Evolutionary conservation across 352 stramenopile species (phyloP).

Genomic region (Phytophthora fragariae): DNA sequence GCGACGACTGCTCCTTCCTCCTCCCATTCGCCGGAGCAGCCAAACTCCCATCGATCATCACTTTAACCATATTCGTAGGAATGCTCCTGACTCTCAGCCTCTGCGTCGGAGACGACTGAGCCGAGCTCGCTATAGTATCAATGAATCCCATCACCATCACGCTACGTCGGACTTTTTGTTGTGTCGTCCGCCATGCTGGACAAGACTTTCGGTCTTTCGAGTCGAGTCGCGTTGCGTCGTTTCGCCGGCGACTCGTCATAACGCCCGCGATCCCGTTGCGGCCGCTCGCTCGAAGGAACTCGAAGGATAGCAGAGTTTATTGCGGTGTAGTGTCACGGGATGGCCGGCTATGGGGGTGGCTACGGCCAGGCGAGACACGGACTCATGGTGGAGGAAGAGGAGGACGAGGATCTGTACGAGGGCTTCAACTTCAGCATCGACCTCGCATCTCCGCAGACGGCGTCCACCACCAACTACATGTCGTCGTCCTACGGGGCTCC

Average conservation of each 20-base stretch:
- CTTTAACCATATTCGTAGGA: constrained; percentile 19
- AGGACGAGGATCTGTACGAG: constrained; percentile 91
- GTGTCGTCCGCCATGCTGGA: constrained; percentile 1
- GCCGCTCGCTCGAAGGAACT: constrained; percentile 21
- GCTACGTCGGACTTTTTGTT: neutral
- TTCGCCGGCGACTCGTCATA: constrained; percentile 45
- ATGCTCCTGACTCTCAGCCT: constrained; percentile 24
- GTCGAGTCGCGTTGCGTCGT: constrained; percentile 22
- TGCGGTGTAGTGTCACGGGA: constrained; percentile 5
- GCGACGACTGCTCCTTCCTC: constrained; percentile 87
- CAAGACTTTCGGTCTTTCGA: constrained; percentile 4
- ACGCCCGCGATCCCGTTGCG: constrained; percentile 35
- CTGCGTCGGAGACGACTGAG: constrained; percentile 21
- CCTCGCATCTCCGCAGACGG: constrained; percentile 75
- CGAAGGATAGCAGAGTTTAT: constrained; percentile 15
- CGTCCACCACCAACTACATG: constrained; percentile 64
- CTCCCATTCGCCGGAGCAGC: constrained; percentile 65
- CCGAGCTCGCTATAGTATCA: neutral
- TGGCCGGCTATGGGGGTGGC: constrained; percentile 56
- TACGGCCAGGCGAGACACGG: constrained; percentile 67
- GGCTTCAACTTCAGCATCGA: constrained; percentile 93
- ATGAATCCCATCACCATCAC: neutral
- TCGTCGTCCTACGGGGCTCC: constrained; percentile 65
- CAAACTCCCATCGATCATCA: constrained; percentile 3
- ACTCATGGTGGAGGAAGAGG: constrained; percentile 78